Evolutionary conservation across 768 basidiomycete species (phyloP).

Genomic region (Boletus huronensis): DNA sequence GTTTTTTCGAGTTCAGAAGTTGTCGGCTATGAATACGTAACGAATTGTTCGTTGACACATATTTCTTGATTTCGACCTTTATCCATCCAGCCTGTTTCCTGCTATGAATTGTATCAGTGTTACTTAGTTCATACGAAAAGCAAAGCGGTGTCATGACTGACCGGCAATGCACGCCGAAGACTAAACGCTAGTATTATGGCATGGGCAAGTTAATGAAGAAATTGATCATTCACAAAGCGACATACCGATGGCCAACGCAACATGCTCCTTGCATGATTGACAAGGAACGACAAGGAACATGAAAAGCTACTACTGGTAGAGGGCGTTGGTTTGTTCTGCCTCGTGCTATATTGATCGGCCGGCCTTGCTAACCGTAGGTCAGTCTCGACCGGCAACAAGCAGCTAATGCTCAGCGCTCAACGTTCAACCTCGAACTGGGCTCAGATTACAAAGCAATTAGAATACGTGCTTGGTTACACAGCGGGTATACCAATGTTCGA

Average conservation of each 20-base stretch:
- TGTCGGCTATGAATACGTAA: not conserved
- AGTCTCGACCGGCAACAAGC: not conserved
- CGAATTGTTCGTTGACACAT: not conserved
- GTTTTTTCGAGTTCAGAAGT: not conserved
- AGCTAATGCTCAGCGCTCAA: not conserved
- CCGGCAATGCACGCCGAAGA: not conserved
- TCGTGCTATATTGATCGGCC: not conserved
- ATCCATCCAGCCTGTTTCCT: not conserved
- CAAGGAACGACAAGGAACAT: not conserved
- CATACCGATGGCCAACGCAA: not conserved
- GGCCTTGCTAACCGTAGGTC: not conserved
- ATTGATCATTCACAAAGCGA: not conserved
- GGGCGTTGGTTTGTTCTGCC: not conserved
- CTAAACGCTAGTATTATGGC: not conserved
- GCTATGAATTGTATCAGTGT: not conserved
- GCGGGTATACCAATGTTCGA: conserved; percentile 29
- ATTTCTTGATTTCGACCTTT: not conserved
- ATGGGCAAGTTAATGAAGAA: not conserved
- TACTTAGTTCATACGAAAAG: not conserved
- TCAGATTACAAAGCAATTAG: conserved; percentile 25
- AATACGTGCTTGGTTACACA: conserved; percentile 20
- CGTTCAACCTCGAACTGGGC: not conserved
- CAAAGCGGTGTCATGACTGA: not conserved
- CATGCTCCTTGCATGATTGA: not conserved
- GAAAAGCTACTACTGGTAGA: not conserved